These are phyloP conservation scores for Starmerella floricola DNA, from an alignment of 805 yeast species.

Conservation along the genomic window DNA sequence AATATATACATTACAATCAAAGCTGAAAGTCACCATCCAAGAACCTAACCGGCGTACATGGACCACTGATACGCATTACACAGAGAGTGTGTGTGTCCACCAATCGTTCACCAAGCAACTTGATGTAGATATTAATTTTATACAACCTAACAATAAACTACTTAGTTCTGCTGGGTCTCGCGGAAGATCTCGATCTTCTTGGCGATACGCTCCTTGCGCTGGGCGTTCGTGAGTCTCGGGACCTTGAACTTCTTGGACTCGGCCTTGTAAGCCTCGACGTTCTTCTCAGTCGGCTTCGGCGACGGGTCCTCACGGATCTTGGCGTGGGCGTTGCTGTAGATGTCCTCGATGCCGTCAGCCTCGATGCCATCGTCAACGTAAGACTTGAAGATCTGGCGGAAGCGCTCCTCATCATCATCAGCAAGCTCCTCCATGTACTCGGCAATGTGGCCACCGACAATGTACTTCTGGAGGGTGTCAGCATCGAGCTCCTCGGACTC, in stretches of 20 bases:
- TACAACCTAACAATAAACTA: slow-evolving; percentile 1
- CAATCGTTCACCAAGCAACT: no score
- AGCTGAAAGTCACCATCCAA: no score
- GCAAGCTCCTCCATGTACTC: slow-evolving; percentile 99
- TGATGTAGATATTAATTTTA: slow-evolving; percentile 1
- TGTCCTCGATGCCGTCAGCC: slow-evolving; percentile 91
- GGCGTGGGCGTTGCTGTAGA: slow-evolving; percentile 89
- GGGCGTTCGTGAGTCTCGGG: slow-evolving; percentile 76
- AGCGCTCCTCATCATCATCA: slow-evolving; percentile 99
- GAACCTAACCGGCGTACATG: no score
- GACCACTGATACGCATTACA: no score
- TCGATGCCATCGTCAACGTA: slow-evolving; percentile 95
- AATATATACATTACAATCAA: no score
- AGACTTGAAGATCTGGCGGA: slow-evolving; percentile 88
- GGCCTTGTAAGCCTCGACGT: slow-evolving; percentile 97
- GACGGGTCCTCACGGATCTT: slow-evolving; percentile 93
- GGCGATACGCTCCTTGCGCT: slow-evolving; percentile 80
- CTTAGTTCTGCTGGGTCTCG: slow-evolving; percentile 23
- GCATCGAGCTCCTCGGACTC: slow-evolving; percentile 97
- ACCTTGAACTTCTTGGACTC: slow-evolving; percentile 86
- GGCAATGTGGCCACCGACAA: slow-evolving; percentile 99
- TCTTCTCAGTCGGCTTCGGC: slow-evolving; percentile 79
- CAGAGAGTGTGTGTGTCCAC: no score
- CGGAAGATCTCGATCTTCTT: slow-evolving; percentile 80
- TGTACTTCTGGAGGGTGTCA: slow-evolving; percentile 95